These are phyloP conservation scores for Neofusicoccum kwambonambiense DNA, from an alignment of 2,329 filamentous ascomycete genomes.

Conservation along the genomic window DNA sequence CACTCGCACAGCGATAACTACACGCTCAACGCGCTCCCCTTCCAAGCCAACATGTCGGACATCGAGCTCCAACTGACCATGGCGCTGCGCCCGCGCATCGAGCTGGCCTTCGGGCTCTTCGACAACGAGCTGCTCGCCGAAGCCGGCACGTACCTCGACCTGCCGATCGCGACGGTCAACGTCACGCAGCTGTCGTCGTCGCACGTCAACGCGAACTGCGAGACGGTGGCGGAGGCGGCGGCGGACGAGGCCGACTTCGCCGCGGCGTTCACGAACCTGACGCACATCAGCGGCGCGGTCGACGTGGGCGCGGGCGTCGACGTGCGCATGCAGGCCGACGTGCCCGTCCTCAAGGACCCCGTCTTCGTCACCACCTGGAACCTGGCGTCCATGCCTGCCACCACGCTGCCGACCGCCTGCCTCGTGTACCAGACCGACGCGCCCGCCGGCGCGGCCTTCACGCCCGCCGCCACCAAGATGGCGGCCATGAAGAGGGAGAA, in stretches of 20 bases:
- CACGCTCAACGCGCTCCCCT: conserved; percentile 32
- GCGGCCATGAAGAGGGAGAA: conserved; percentile 6
- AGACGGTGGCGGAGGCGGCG: background rate
- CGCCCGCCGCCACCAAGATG: background rate
- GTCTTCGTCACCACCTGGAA: background rate
- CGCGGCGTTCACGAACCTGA: background rate
- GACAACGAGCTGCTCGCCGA: conserved; percentile 27
- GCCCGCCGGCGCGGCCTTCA: background rate
- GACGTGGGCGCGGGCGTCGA: conserved; percentile 2
- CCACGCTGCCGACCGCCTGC: background rate
- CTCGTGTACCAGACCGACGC: conserved; percentile 6
- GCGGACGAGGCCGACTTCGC: conserved; percentile 4
- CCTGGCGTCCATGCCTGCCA: background rate
- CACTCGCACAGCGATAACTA: conserved; percentile 21
- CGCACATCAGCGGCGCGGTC: background rate
- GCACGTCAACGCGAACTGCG: background rate
- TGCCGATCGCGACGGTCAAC: conserved; percentile 24
- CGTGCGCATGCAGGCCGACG: conserved; percentile 3
- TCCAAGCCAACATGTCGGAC: conserved; percentile 30
- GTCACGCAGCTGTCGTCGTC: conserved; percentile 3
- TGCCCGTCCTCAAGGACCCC: background rate
- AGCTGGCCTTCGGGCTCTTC: conserved; percentile 36
- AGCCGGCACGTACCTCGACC: conserved; percentile 31
- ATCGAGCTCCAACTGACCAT: conserved; percentile 29
- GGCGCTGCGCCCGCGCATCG: conserved; percentile 34